Conservation (phyloP, 345 rosid species). For the Diplotaxis tenuifolia region DNA sequence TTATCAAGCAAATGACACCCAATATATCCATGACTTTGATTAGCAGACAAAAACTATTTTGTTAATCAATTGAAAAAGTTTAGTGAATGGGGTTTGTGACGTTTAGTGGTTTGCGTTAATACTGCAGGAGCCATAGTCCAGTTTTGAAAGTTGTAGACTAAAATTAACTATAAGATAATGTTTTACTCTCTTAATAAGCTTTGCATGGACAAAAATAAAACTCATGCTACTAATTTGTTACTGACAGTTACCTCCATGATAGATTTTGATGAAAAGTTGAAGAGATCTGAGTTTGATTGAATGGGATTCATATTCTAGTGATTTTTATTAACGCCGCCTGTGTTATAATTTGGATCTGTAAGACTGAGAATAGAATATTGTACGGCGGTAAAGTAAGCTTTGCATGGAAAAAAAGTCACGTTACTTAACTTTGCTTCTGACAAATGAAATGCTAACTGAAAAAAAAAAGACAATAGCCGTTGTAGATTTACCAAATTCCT, state of each 20-base stretch:
- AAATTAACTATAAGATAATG: background rate
- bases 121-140: background rate
- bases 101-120: background rate
- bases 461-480: background rate
- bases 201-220: background rate
- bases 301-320: background rate
- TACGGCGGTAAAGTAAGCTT: background rate
- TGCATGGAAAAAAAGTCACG: background rate
- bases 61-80: background rate
- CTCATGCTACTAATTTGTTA: background rate
- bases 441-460: background rate
- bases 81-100: background rate
- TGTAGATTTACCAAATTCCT: background rate
- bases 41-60: background rate
- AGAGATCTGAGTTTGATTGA: background rate
- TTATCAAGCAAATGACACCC: background rate
- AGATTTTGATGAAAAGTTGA: background rate
- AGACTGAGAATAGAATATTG: background rate
- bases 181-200: background rate
- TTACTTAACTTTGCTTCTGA: background rate
- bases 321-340: background rate
- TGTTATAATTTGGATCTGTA: background rate
- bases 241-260: background rate
- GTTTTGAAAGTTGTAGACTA: background rate
- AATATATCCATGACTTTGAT: background rate